Percentiles rank a stretch among this genome's conserved stretches.
These are phyloP conservation scores for Babjeviella inositovora DNA, from an alignment of 805 yeast genomes.

Conservation along the genomic window DNA sequence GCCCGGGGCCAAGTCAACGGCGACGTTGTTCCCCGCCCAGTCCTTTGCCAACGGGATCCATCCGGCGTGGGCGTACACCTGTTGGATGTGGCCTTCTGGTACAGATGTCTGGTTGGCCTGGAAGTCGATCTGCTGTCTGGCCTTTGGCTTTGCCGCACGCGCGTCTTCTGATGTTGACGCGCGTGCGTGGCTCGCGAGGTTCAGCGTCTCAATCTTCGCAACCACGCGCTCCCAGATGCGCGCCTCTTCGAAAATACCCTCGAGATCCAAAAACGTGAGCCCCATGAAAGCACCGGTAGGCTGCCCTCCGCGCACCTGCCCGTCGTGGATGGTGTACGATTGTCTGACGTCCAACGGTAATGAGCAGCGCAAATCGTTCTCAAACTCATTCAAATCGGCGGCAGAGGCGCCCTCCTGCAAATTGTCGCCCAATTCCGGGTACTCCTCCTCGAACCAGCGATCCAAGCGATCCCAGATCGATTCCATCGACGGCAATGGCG, in stretches of 20 bases:
- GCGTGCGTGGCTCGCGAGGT: conserved; percentile 4
- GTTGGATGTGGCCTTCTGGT: conserved; percentile 63
- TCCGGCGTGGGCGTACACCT: conserved; percentile 70
- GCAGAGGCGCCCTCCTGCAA: conserved; percentile 66
- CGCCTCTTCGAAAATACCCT: conserved; percentile 67
- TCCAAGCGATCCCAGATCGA: conserved; percentile 77
- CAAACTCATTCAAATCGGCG: conserved; percentile 70
- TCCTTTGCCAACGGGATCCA: conserved; percentile 93
- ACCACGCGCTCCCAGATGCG: conserved; percentile 74
- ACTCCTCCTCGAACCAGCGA: conserved; percentile 63
- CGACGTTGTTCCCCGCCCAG: conserved; percentile 82
- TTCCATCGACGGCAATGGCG: conserved; percentile 14
- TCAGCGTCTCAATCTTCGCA: conserved; percentile 14
- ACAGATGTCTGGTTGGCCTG: conserved; percentile 44
- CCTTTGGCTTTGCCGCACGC: conserved; percentile 8
- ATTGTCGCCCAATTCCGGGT: conserved; percentile 70
- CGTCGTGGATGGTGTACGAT: conserved; percentile 72
- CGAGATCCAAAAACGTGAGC: conserved; percentile 62
- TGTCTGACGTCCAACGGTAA: conserved; percentile 77
- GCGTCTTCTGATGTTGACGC: conserved; percentile 7
- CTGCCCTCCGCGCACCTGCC: conserved; percentile 69
- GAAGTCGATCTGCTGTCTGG: conserved; percentile 21
- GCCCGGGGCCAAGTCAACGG: conserved; percentile 77
- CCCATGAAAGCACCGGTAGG: conserved; percentile 61
- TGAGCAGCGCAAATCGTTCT: conserved; percentile 57